Evolutionary conservation across 768 basidiomycete species (phyloP).

Genomic region (Dentipellis fragilis): DNA sequence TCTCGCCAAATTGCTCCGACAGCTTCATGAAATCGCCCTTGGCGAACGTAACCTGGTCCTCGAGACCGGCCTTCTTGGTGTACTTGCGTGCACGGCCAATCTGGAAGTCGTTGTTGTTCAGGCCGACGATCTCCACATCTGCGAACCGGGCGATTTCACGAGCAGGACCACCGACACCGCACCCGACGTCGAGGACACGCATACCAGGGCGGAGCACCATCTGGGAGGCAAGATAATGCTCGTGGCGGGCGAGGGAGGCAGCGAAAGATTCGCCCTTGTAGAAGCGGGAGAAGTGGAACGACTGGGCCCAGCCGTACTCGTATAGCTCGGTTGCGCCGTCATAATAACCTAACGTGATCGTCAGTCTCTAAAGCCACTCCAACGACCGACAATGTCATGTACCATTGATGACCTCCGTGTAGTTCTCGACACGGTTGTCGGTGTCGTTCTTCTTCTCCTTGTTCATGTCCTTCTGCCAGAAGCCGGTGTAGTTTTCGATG

Average conservation of each 20-base stretch:
- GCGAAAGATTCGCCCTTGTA: conserved; percentile 80
- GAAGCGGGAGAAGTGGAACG: conserved; percentile 96
- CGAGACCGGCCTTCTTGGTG: conserved; percentile 65
- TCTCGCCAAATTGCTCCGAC: conserved; percentile 81
- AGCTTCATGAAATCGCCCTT: conserved; percentile 98
- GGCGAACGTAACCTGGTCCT: conserved; percentile 69
- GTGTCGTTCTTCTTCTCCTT: conserved; percentile 59
- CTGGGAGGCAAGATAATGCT: conserved; percentile 90
- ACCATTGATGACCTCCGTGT: conserved; percentile 94
- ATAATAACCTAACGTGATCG: conserved; percentile 62
- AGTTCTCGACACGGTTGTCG: conserved; percentile 66
- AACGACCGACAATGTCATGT: conserved; percentile 9
- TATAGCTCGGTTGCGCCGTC: conserved; percentile 94
- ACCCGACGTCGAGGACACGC: conserved; percentile 96
- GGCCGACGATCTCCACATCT: conserved; percentile 72
- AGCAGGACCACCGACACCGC: conserved; percentile 96
- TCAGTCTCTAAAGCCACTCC: background rate
- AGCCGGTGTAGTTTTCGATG: conserved; percentile 78
- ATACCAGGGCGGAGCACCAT: conserved; percentile 83
- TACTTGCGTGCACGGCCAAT: conserved; percentile 78
- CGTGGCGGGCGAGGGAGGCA: conserved; percentile 81
- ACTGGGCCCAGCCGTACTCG: conserved; percentile 87
- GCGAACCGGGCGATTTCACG: conserved; percentile 90
- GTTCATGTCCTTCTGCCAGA: conserved; percentile 79
- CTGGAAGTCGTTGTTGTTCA: conserved; percentile 98